A percentile compares a stretch with the other conserved stretches of the same genome.
phyloP scores from a whole-genome alignment of 164 flowering plant species.

The Berberis thunbergii region DNA sequence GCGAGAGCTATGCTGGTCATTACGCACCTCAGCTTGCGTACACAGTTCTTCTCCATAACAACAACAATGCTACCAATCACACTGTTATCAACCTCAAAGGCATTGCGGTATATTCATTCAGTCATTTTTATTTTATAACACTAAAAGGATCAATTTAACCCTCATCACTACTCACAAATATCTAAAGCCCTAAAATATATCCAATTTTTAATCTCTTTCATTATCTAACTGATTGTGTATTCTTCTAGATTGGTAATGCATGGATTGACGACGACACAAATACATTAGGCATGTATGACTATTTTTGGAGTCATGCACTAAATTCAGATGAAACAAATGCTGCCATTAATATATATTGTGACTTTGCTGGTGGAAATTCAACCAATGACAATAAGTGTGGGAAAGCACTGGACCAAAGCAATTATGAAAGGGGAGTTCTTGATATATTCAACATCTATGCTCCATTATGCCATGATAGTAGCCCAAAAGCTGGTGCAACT shows the following conservation, averaged over 20 bases:
- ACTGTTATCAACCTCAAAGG: conserved; percentile 26
- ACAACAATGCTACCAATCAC: conserved; percentile 10
- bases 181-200: not conserved
- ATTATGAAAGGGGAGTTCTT: conserved; percentile 10
- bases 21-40: conserved; percentile 42
- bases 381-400: conserved; percentile 4
- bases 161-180: not conserved
- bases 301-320: conserved; percentile 33
- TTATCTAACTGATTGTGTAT: not conserved
- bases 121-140: not conserved
- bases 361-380: conserved; percentile 1
- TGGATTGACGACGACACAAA: conserved; percentile 21
- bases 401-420: not conserved
- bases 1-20: conserved; percentile 46
- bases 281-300: conserved; percentile 21
- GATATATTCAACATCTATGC: conserved; percentile 37
- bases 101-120: conserved; percentile 20
- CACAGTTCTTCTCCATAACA: conserved; percentile 17
- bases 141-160: not conserved
- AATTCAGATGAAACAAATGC: conserved; percentile 30
- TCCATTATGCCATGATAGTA: conserved; percentile 18
- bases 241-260: conserved; percentile 35
- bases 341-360: conserved; percentile 17
- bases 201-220: not conserved
- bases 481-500: not conserved